Evolutionary conservation across 495 filamentous ascomycete genomes (phyloP).

Genomic region (Trichocladium uniseriatum): DNA sequence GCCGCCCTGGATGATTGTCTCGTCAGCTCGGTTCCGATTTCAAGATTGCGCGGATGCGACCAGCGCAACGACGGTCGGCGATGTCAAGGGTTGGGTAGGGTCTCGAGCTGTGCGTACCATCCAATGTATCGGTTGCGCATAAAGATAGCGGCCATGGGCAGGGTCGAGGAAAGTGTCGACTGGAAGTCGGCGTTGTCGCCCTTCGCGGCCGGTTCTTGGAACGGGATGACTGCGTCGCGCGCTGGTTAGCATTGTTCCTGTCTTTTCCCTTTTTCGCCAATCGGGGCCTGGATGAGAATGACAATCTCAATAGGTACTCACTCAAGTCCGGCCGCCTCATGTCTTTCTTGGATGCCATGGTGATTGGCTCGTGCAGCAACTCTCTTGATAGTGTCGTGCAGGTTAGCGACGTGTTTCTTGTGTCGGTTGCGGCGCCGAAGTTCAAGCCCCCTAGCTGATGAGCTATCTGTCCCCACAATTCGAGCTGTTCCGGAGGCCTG

Average conservation of each 20-base stretch:
- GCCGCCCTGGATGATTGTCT: slow-evolving; percentile 50
- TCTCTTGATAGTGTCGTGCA: neutral
- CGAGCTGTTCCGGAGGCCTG: neutral
- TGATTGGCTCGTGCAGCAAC: slow-evolving; percentile 1
- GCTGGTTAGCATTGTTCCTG: neutral
- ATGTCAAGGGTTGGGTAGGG: too few species aligned
- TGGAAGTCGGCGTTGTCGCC: slow-evolving; percentile 38
- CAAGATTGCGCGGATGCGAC: neutral
- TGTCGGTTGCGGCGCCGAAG: neutral
- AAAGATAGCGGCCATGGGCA: slow-evolving; percentile 94
- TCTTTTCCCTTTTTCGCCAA: neutral
- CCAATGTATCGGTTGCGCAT: slow-evolving; percentile 83
- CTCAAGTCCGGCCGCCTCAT: slow-evolving; percentile 79
- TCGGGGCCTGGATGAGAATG: neutral
- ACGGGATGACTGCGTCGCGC: slow-evolving; percentile 37
- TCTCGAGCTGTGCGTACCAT: slow-evolving; percentile 50
- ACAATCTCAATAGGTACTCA: slow-evolving; percentile 32
- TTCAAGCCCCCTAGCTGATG: neutral
- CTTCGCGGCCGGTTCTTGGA: slow-evolving; percentile 39
- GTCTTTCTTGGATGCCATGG: slow-evolving; percentile 72
- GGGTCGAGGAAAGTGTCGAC: slow-evolving; percentile 69
- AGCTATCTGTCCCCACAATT: neutral
- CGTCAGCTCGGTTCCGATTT: neutral
- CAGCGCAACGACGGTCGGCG: too few species aligned
- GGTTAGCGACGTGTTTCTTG: neutral